phyloP scores from a whole-genome alignment of 164 flowering plant genomes.

The Vitis labrusca region DNA sequence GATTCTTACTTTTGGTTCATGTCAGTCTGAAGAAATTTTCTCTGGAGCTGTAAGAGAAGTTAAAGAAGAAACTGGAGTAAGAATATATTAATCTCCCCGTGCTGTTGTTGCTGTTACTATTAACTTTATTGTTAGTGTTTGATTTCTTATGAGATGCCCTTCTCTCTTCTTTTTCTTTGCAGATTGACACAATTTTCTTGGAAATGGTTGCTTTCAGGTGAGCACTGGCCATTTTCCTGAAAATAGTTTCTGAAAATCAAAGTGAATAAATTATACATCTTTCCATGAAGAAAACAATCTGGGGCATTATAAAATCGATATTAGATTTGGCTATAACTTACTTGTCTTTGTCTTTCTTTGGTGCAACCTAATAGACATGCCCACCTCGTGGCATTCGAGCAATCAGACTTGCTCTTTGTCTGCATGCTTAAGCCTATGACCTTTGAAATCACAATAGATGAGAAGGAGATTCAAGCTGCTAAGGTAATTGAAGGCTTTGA shows the following conservation, averaged over 20 bases:
- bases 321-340: neutral
- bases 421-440: slow-evolving; percentile 73
- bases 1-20: neutral
- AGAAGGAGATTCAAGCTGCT: slow-evolving; percentile 61
- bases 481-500: slow-evolving; percentile 32
- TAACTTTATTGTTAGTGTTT: neutral
- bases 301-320: neutral
- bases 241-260: neutral
- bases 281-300: neutral
- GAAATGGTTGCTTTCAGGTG: slow-evolving; percentile 71
- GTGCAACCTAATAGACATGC: slow-evolving; percentile 41
- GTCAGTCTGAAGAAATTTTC: slow-evolving; percentile 66
- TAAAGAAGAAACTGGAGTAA: slow-evolving; percentile 79
- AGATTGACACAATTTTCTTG: slow-evolving; percentile 54
- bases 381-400: slow-evolving; percentile 57
- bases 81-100: slow-evolving; percentile 9
- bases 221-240: neutral
- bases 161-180: slow-evolving; percentile 12
- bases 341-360: neutral
- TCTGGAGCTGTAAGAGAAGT: slow-evolving; percentile 66
- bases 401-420: slow-evolving; percentile 65
- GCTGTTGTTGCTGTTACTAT: neutral
- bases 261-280: neutral
- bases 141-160: neutral
- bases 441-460: slow-evolving; percentile 47